Evolutionary conservation across 768 basidiomycete genomes (phyloP), one percentile per base, ranked within the genome.

Genomic region (Lepiota brunneoincarnata): DNA sequence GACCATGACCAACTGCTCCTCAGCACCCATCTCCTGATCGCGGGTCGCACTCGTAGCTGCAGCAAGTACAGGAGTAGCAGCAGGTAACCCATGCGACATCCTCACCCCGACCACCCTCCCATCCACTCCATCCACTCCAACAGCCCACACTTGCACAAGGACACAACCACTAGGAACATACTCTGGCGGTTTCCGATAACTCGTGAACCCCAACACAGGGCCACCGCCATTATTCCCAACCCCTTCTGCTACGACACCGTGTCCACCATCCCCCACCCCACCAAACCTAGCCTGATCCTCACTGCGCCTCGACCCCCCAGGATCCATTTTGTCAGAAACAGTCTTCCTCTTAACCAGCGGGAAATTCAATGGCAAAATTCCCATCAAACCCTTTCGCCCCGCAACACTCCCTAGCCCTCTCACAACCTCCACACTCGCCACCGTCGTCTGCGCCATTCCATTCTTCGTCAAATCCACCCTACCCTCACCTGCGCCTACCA

Each of bases 111-210:
- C 80, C 55, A 93, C 74, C 49, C 81, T 75, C 5, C 75, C 77
- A 70, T 96, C 94, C 5, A 87, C 71, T 12, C 78, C 75, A 60
- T 96, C 93, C 39, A 96, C 68, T 2, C 84, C 92, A 1, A 93
- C 91, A n/a, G 87, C 91, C 77, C 89, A 92, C 3, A 97, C 89
- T 65, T 94, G 92, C 5, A 97, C 84, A 20, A 97, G 75, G 14
- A 94, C 80, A 52, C 87, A 78, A 23, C 77, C 74, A 42, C 81
- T 75, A 0, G 85, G 81, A 9, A 95, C 83, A 62, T 86, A 84
- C 11, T 74, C 73, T 0, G 94, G 94, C 11, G 93, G 91, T 21
- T 75, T 65, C 12, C 87, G 79, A 65, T 89, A 83, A 26, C 82
- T 78, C 2, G 87, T 86, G 64, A 91, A 91, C 26, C 80, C 84